phyloP scores from a whole-genome alignment of 257 asterid genomes.

The Jasminum sambac region DNA sequence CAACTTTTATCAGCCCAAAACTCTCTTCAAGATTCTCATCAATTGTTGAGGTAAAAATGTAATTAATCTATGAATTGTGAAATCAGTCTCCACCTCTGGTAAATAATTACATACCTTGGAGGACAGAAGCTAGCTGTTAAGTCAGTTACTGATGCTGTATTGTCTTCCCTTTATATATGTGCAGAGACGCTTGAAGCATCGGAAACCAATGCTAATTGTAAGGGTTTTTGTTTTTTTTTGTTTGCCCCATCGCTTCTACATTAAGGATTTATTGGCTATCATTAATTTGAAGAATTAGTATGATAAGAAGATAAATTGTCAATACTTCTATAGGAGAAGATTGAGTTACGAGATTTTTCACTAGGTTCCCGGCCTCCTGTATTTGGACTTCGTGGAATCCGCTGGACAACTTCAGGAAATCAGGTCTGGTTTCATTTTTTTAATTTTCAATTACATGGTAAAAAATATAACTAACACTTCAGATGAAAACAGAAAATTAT shows the following conservation, averaged over 20 bases:
- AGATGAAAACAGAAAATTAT: slow-evolving; percentile 53
- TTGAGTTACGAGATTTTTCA: slow-evolving; percentile 81
- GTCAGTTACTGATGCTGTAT: slow-evolving; percentile 12
- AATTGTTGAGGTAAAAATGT: slow-evolving; percentile 65
- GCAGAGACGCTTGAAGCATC: slow-evolving; percentile 95
- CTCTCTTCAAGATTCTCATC: slow-evolving; percentile 84
- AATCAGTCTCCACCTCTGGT: not conserved
- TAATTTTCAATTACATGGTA: not conserved
- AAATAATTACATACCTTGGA: not conserved
- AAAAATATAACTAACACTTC: slow-evolving; percentile 23
- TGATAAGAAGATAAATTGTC: slow-evolving; percentile 8
- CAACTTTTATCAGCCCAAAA: slow-evolving; percentile 66
- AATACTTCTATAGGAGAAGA: slow-evolving; percentile 64
- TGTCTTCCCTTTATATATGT: slow-evolving; percentile 25
- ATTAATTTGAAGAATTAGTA: slow-evolving; percentile 15
- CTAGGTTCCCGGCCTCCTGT: slow-evolving; percentile 89
- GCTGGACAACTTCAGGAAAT: slow-evolving; percentile 82
- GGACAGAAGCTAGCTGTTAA: not conserved
- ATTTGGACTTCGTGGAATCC: slow-evolving; percentile 78
- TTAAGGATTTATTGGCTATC: slow-evolving; percentile 18
- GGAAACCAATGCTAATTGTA: slow-evolving; percentile 77
- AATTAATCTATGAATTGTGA: no score
- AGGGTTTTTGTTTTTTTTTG: slow-evolving; percentile 43
- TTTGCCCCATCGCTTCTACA: slow-evolving; percentile 16
- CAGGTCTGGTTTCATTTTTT: slow-evolving; percentile 83